Base-by-base conservation (phyloP, 2,329 filamentous ascomycete genomes). In the Colletotrichum sp. region DNA sequence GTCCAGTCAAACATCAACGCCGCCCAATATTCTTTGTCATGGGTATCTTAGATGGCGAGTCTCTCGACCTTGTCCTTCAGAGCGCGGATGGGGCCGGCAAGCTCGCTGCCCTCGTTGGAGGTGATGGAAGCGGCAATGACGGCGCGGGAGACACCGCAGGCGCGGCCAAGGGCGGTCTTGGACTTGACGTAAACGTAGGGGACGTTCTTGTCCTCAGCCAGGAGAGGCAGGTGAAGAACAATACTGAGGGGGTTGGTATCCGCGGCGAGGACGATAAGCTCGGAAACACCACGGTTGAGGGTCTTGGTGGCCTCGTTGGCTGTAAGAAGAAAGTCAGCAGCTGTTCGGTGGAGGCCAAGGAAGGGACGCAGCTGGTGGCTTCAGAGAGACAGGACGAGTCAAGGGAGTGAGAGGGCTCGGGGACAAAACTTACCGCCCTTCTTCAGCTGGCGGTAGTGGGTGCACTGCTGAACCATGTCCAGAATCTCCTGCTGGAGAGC, bases 1-100 rank as follows among this genome's bases (percentile, higher is more conserved):
- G 28, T 39, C 43, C 36, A 74, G 73, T 24, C n/a, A 52, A 52
- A 52, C 43, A 26, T 60, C 8, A 71, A 75, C 36, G 52, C 67
- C 39, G 34, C 55, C 73, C 60, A 57, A 48, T 43, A 71, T 75
- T 32, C 13, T 61, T 36, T 1, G 32, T 61, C 6, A 18, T 60
- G 74, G 76, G 74, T 77, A 70, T 74, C 80, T 92, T 93, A 98
- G 88, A 98, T 98, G 89, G 96, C 96, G 80, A 98, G 91, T 81
- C 96, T 92, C 91, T 99, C 96, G 72, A 99, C 95, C 92, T 98
- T 98, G 87, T 98, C 95, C 90, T 96, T 98, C 83, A 98, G 90
- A 79, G 93, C 90, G 81, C 94, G 92, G 86, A 99, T 98, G 90
- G 98, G 95, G 82, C 92, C 91, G 86, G 93, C 94, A 76, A 99